Evolutionary conservation across 2,329 filamentous ascomycete genomes (phyloP), one percentile per base, ranked within the genome.

Genomic region (Fusarium fujikuroi): DNA sequence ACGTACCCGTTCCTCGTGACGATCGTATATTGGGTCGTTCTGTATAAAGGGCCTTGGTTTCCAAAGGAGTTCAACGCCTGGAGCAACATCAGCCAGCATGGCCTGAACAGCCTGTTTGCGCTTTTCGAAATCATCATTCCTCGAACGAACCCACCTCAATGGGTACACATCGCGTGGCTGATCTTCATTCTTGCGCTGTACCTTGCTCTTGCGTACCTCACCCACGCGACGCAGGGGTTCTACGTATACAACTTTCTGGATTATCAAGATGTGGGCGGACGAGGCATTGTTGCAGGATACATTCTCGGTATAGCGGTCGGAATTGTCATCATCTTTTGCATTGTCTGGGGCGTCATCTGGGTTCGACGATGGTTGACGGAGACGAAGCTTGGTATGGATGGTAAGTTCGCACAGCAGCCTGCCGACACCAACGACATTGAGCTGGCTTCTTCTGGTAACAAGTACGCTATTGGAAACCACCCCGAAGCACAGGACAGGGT

Each of bases 231-330:
- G 0, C 86, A 94, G 80, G 89, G 89, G 6, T 93, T 92, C 79
- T 97, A 95, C 80, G 87, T 92, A 0, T 97, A 97, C 83, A 80
- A 77, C 65, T 97, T 97, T 82, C 87, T 97, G n/a, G 87, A 97
- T 79, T 86, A 90, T 3, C 81, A 87, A 56, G 86, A 87, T 21
- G 79, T 85, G 34, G 87, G 85, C 1, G 82, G 81, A 23, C 75
- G 79, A 34, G 81, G 79, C 43, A 75, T 85, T 11, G 90, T 95
- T 7, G 88, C 90, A 2, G 92, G 84, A 4, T 93, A 93, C 77
- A 88, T 90, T 56, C 81, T 93, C 56, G 87, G 87, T 12, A 90
- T 92, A 53, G 82, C 87, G 7, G 84, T 84, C 1, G 89, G 83
- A 11, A 85, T 86, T 23, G 72, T 88, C 40, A 74, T 91, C 28